Evolutionary conservation across 2,329 filamentous ascomycete species (phyloP), one percentile per base, ranked within the genome.

Genomic region (Xylariaceae sp.): DNA sequence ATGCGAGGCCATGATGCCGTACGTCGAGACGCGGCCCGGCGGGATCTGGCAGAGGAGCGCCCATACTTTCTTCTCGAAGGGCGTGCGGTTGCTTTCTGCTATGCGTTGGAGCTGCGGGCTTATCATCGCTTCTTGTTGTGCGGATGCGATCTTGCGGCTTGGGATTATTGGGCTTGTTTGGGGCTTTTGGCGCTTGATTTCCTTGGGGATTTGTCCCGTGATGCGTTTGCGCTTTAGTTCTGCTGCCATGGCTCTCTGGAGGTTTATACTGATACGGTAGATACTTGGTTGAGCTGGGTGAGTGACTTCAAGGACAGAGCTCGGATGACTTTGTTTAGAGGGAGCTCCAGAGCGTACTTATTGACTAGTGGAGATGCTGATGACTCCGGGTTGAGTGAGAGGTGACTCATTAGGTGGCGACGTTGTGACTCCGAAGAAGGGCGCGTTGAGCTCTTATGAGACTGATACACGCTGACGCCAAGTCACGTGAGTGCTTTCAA

Each of bases 11-110:
- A 95, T 75, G 1, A 86, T 76, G 2, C 81, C 86, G 71, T 96
- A 95, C 0, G 89, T 92, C 0, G 87, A 89, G 65, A 91, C 86
- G 50, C 77, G 76, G 30, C 90, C 90, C 15, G 73, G 70, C 0
- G 91, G 91, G 55, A 95, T 88, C 65, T 90, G 87, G 65, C 86
- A 85, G 2, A 95, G 81, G 4, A 87, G 78, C 1, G 78, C 73
- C 74, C 90, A 92, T 57, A 95, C 81, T 55, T 72, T 71, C 68
- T 83, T 81, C 68, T 85, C 80, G 64, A 83, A 85, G 5, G 74
- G 62, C 0, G 81, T 82, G 57, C 74, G 71, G 22, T 60, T 58
- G 18, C 74, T 75, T 15, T 67, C 58, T 7, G 72, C 71, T 60
- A 81, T 80, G 59, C 72, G 75, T 26, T 65, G 61, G 2, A 80